Evolutionary conservation across 805 yeast genomes (phyloP).

Genomic region (Metschnikowia gelsemii): DNA sequence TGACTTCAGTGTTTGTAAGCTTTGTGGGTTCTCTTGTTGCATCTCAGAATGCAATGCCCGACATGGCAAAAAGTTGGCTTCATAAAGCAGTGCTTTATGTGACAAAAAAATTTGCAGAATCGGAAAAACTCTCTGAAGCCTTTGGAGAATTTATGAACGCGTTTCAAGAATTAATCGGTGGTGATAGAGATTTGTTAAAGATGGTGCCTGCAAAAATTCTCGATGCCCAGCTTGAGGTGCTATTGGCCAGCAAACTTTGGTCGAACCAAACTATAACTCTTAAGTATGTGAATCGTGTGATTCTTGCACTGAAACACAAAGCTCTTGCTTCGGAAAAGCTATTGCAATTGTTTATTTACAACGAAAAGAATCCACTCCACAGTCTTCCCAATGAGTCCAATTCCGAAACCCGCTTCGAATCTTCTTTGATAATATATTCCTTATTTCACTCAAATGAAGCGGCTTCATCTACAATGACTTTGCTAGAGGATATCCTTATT

Average conservation of each 20-base stretch:
- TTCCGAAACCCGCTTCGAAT: slow-evolving; percentile 34
- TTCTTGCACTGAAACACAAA: slow-evolving; percentile 35
- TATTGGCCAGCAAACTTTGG: slow-evolving; percentile 51
- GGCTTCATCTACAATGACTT: slow-evolving; percentile 44
- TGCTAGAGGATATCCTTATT: slow-evolving; percentile 50
- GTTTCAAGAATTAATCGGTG: slow-evolving; percentile 19
- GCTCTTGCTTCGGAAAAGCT: slow-evolving; percentile 48
- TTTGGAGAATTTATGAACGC: slow-evolving; percentile 33
- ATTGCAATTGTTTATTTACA: slow-evolving; percentile 63
- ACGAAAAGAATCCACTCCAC: slow-evolving; percentile 40
- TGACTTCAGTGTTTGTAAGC: slow-evolving; percentile 28
- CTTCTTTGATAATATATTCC: slow-evolving; percentile 46
- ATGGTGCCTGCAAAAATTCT: slow-evolving; percentile 46
- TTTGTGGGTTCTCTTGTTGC: slow-evolving; percentile 22
- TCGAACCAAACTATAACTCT: slow-evolving; percentile 40
- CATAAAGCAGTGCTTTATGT: slow-evolving; percentile 57
- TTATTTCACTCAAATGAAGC: slow-evolving; percentile 50
- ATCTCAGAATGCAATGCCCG: slow-evolving; percentile 19
- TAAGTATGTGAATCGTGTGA: slow-evolving; percentile 42
- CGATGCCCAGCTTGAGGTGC: slow-evolving; percentile 65
- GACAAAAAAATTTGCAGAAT: slow-evolving; percentile 64
- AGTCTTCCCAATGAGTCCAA: slow-evolving; percentile 24
- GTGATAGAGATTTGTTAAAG: slow-evolving; percentile 26
- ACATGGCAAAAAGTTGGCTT: slow-evolving; percentile 47
- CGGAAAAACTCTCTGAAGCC: slow-evolving; percentile 24